A percentile compares a stretch with the other conserved stretches of the same genome.
phyloP scores from a whole-genome alignment of 2,329 filamentous ascomycete genomes.

The Pestalotiopsis fici region DNA sequence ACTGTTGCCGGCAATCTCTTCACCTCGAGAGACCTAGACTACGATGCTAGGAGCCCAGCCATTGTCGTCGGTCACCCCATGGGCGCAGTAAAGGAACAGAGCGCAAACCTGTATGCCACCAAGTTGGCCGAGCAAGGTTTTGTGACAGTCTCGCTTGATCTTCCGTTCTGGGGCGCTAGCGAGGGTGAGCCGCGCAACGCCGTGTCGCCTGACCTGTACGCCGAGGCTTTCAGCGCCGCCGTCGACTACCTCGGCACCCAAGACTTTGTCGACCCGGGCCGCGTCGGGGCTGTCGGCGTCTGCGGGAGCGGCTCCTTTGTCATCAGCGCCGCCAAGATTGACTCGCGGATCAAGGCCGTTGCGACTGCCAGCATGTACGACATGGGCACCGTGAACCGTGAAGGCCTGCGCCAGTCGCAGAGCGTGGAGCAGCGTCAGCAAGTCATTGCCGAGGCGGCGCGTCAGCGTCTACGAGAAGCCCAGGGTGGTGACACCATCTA shows the following conservation, averaged over 20 bases:
- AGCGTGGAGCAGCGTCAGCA: neutral
- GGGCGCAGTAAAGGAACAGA: neutral
- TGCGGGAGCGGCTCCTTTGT: neutral
- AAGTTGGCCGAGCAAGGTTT: neutral
- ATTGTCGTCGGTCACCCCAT: neutral
- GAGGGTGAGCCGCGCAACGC: neutral
- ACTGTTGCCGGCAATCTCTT: neutral
- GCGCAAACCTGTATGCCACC: neutral
- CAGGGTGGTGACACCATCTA: neutral
- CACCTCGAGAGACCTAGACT: neutral
- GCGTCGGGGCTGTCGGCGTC: neutral
- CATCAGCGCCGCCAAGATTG: neutral
- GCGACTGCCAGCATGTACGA: neutral
- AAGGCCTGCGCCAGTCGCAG: neutral
- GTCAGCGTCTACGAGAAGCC: neutral
- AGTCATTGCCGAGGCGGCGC: neutral
- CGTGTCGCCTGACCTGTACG: neutral
- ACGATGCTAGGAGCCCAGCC: neutral
- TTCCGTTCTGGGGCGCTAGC: neutral
- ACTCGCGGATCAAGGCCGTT: neutral
- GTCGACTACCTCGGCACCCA: neutral
- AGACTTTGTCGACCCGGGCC: neutral
- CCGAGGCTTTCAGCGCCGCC: neutral
- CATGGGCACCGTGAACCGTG: neutral
- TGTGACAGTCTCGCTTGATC: neutral